Base-by-base conservation (phyloP, 116 monocot genomes). In the Trichopus zeylanicus region DNA sequence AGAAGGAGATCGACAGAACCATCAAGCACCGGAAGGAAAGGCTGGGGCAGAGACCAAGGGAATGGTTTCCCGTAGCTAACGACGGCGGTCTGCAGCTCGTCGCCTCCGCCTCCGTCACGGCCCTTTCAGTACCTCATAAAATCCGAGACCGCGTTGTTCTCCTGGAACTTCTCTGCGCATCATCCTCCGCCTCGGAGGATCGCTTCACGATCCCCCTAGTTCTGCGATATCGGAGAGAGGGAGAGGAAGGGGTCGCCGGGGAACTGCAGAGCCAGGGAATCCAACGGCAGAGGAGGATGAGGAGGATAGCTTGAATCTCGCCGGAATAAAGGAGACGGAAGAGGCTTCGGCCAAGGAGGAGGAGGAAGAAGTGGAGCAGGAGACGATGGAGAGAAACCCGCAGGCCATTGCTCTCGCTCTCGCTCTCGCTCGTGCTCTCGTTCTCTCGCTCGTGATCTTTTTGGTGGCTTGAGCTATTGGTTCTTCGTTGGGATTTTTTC, bases 71-170 rank as follows among this genome's bases (percentile, higher is more conserved):
- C 56, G 71, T 80, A 93, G 53, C 68, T 79, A 42, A 93, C 93
- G 6, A 93, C 89, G 18, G 93, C 85, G 2, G 89, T 89, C 66
- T 93, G 89, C 35, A 93, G 67, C 73, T 93, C 78, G 0, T 67
- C 81, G 16, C 61, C 52, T 16, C 56, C 57, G 2, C 65, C 60
- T 15, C 58, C 47, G 7, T 46, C 76, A 1, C 47, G 60, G 42
- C 67, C 51, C 13, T 25, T 70, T 48, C 70, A 46, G 64, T 81
- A 89, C 29, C 93, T 64, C 80, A 94, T 77, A 76, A 86, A 94
- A 38, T 89, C 89, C 34, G 85, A 65, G 53, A 79, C 78, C 54
- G 88, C 74, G 62, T 62, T 78, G 56, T 58, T 79, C 38, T 69
- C 69, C 63, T 31, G n/a, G 74, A 91, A 91, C 71, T 56, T 56